Evolutionary conservation across 2,329 filamentous ascomycete species (phyloP), one percentile per base, ranked within the genome.

Genomic region (Colletotrichum falcatum): DNA sequence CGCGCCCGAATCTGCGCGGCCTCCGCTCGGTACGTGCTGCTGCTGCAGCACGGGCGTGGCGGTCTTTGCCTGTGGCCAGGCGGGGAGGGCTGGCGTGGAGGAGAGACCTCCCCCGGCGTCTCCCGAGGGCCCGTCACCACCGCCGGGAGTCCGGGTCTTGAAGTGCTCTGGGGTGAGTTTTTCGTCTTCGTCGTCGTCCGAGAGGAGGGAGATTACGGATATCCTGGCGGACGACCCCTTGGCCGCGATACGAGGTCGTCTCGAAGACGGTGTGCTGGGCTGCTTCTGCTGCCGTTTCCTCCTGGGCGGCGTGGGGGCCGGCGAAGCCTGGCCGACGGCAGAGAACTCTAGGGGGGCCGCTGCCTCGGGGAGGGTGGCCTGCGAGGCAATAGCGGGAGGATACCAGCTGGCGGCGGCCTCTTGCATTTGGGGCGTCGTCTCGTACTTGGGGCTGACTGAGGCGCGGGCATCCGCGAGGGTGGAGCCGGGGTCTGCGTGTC

Each of bases 161-260:
- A 73, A 73, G 12, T 75, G 75, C 33, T 79, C 76, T 55, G 83
- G 77, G 16, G 80, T 78, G 23, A 82, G 80, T 44, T 82, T 82
- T 62, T 83, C 78, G 16, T 72, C 82, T 62, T 83, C 77, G 6
- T 72, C 69, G 11, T 78, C 77, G 73, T 81, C 79, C 8, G 83
- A 80, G 14, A 84, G 74, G 66, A 86, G 80, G 30, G 84, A 85
- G 54, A 84, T 77, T 61, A 86, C 78, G 55, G 83, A 81, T 66
- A 75, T 78, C 33, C 76, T 77, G 56, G 79, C 78, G 3, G 78
- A 79, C 1, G 80, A 62, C 18, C 39, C 53, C 1, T 49, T 55
- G 6, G 55, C 9, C 26, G 58, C 12, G 51, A 35, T 28, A 18
- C 26, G 28, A 3, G 26, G 30, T 2, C 33, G 49, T 37, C 42